Conservation (phyloP, 768 basidiomycete species). For the Rhodotorula babjevae region DNA sequence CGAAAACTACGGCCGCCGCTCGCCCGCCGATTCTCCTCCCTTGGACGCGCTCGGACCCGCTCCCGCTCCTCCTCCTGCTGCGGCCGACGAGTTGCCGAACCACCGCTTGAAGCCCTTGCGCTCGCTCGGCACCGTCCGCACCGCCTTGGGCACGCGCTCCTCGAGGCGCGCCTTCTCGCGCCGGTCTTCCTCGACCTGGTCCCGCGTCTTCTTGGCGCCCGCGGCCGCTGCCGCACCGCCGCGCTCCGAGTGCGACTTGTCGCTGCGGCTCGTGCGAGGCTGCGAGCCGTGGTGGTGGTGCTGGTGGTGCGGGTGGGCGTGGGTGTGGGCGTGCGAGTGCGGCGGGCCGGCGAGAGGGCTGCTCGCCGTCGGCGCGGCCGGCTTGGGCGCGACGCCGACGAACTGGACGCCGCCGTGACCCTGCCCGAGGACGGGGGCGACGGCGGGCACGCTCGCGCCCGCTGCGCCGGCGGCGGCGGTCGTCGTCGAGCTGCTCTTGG, state of each 20-base stretch:
- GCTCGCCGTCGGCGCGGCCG: not conserved
- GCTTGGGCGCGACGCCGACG: conserved; percentile 3
- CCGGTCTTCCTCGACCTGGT: conserved; percentile 30
- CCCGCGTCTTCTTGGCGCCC: conserved; percentile 7
- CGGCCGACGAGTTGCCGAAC: conserved; percentile 11
- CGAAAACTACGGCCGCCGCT: no score
- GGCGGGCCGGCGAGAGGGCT: not conserved
- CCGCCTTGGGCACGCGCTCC: conserved; percentile 15
- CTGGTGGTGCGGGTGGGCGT: not conserved
- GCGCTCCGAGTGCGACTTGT: conserved; percentile 19
- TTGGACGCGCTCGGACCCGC: no score
- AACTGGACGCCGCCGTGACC: conserved; percentile 30
- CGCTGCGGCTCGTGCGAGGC: conserved; percentile 1
- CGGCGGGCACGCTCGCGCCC: not conserved
- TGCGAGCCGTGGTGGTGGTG: not conserved
- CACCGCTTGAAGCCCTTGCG: conserved; percentile 13
- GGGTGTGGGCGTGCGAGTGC: no score
- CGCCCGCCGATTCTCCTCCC: no score
- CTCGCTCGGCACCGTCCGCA: conserved; percentile 23
- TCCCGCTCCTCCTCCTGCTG: no score
- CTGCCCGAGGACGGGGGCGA: conserved; percentile 5
- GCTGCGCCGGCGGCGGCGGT: not conserved
- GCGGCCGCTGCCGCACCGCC: not conserved
- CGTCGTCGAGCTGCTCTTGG: not conserved
- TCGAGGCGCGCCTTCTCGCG: conserved; percentile 14